phyloP scores from a whole-genome alignment of 2,329 filamentous ascomycete species.

The Colletotrichum sp. region DNA sequence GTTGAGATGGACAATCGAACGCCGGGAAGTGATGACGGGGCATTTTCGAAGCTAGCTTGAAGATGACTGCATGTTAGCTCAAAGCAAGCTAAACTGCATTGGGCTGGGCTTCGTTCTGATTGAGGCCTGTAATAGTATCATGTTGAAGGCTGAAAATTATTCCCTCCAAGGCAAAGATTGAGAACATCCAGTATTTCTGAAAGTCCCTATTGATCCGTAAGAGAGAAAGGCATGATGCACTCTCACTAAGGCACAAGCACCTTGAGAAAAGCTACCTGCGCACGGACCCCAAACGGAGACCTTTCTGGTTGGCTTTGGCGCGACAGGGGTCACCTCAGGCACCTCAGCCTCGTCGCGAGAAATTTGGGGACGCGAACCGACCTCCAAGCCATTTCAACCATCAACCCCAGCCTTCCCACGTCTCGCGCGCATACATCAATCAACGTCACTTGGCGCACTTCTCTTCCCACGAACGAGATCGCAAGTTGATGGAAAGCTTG shows the following conservation, averaged over 20 bases:
- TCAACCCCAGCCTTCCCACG: background rate
- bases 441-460: background rate
- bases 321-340: slow-evolving; percentile 13
- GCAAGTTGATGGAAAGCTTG: background rate
- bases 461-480: background rate
- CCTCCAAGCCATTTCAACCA: background rate
- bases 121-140: background rate
- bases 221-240: background rate
- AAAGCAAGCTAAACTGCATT: accelerated
- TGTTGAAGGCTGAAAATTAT: background rate
- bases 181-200: background rate
- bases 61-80: accelerated
- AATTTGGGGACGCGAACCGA: slow-evolving; percentile 21
- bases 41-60: background rate
- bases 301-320: background rate
- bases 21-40: accelerated
- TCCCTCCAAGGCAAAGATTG: background rate
- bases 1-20: background rate
- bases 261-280: background rate
- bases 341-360: slow-evolving; percentile 24
- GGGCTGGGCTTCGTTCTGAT: accelerated
- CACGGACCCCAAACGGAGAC: background rate
- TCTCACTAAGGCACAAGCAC: background rate
- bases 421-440: background rate
- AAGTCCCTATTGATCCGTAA: background rate